Evolutionary conservation across 2,329 filamentous ascomycete species (phyloP).

Genomic region (Fusarium vanettenii): DNA sequence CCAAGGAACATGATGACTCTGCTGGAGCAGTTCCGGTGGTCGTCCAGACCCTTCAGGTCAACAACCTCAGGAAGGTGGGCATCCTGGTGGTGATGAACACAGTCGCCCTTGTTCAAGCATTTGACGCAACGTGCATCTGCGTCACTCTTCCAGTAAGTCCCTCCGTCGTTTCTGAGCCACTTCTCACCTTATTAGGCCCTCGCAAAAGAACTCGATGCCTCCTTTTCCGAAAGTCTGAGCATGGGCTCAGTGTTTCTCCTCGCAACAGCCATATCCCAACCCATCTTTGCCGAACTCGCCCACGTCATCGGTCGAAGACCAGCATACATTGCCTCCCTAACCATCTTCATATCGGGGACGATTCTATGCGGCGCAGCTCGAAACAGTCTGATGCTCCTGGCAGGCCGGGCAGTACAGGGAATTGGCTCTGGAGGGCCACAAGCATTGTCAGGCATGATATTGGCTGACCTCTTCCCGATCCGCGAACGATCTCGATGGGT

Average conservation of each 20-base stretch:
- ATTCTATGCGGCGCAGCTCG: constrained; percentile 50
- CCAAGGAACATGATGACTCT: background rate
- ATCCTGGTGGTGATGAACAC: constrained; percentile 38
- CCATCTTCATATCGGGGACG: constrained; percentile 55
- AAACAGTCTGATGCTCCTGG: constrained; percentile 46
- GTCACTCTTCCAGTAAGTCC: constrained; percentile 43
- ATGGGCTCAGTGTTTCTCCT: constrained; percentile 75
- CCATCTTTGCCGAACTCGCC: constrained; percentile 54
- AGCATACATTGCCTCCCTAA: constrained; percentile 31
- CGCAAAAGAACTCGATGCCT: constrained; percentile 40
- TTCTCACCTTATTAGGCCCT: constrained; percentile 25
- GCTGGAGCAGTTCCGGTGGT: background rate
- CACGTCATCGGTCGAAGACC: constrained; percentile 50
- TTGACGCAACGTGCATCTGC: constrained; percentile 44
- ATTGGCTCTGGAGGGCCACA: constrained; percentile 50
- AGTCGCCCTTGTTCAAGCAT: constrained; percentile 38
- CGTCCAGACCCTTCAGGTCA: background rate
- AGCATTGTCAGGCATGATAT: constrained; percentile 48
- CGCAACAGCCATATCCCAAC: constrained; percentile 71
- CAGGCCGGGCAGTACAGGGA: constrained; percentile 51
- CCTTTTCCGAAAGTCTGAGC: constrained; percentile 39
- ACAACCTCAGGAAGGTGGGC: constrained; percentile 13
- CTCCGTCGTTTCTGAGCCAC: background rate
- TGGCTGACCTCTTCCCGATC: constrained; percentile 55
- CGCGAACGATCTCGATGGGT: constrained; percentile 55